Evolutionary conservation across 192 early-diverging fungal genomes (phyloP).

Genomic region (Coemansia sp.): DNA sequence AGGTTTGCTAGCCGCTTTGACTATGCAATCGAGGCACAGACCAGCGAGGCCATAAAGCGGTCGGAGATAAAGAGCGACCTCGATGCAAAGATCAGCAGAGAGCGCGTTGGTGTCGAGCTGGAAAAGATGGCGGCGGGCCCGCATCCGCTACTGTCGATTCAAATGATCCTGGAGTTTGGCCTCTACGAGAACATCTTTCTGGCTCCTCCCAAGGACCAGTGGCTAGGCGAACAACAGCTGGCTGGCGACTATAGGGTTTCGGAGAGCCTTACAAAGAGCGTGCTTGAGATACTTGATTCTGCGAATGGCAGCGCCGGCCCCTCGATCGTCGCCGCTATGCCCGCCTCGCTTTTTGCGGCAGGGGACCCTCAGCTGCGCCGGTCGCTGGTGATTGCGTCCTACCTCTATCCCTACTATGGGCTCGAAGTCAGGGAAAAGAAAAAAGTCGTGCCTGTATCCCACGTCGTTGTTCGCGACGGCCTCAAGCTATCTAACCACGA

Average conservation of each 20-base stretch:
- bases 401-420: conserved; percentile 57
- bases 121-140: conserved; percentile 86
- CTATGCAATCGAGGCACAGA: conserved; percentile 69
- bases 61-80: conserved; percentile 61
- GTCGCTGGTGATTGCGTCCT: conserved; percentile 57
- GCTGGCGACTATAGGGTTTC: not conserved
- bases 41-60: conserved; percentile 58
- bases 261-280: not conserved
- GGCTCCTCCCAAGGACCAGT: not conserved
- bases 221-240: not conserved
- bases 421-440: conserved; percentile 51
- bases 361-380: conserved; percentile 20
- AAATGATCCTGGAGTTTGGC: conserved; percentile 47
- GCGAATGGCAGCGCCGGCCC: not conserved
- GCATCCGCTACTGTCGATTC: conserved; percentile 55
- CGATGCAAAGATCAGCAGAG: conserved; percentile 80
- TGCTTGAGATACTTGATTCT: not conserved
- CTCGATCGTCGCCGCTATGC: conserved; percentile 5
- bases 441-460: conserved; percentile 32
- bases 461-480: conserved; percentile 58
- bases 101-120: conserved; percentile 88
- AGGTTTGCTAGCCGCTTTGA: conserved; percentile 91
- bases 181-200: conserved; percentile 43
- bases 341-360: not conserved
- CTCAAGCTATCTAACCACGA: conserved; percentile 58